phyloP scores from a whole-genome alignment of 2,329 filamentous ascomycete species.

The Penicillium brasilianum region DNA sequence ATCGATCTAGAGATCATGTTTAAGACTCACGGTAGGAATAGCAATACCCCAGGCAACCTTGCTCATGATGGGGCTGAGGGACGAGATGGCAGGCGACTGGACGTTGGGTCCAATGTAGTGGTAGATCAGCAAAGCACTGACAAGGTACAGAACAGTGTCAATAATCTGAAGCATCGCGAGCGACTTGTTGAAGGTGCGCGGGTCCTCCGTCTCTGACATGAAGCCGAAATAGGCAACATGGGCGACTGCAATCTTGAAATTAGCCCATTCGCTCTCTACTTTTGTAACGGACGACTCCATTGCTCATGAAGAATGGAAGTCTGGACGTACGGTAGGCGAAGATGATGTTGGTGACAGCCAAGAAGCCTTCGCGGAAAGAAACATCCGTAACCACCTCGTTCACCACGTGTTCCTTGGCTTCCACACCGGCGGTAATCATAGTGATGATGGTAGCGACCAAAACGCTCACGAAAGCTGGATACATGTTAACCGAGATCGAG shows the following conservation, averaged over 20 bases:
- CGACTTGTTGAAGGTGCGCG: constrained; percentile 65
- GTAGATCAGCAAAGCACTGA: constrained; percentile 71
- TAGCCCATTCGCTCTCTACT: background rate
- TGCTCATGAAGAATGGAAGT: too few species aligned
- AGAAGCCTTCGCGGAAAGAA: constrained; percentile 60
- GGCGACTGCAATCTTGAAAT: constrained; percentile 43
- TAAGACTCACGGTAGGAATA: constrained; percentile 60
- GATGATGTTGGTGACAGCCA: constrained; percentile 69
- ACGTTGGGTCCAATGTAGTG: constrained; percentile 66
- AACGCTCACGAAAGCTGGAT: constrained; percentile 65
- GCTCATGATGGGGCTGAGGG: constrained; percentile 59
- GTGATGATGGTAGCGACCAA: constrained; percentile 67
- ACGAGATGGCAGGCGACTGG: constrained; percentile 68
- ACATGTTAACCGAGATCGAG: constrained; percentile 16
- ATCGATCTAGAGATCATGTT: background rate
- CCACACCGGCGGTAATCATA: constrained; percentile 67
- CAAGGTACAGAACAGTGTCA: constrained; percentile 67
- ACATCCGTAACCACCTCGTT: constrained; percentile 47
- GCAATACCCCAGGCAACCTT: constrained; percentile 72
- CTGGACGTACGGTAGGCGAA: constrained; percentile 64
- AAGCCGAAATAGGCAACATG: constrained; percentile 71
- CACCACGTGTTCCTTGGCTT: constrained; percentile 46
- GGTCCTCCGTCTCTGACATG: constrained; percentile 67
- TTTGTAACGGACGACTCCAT: background rate
- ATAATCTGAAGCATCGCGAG: constrained; percentile 65